Evolutionary conservation across 331 rosid genomes (phyloP).

Genomic region (Quercus phellos): DNA sequence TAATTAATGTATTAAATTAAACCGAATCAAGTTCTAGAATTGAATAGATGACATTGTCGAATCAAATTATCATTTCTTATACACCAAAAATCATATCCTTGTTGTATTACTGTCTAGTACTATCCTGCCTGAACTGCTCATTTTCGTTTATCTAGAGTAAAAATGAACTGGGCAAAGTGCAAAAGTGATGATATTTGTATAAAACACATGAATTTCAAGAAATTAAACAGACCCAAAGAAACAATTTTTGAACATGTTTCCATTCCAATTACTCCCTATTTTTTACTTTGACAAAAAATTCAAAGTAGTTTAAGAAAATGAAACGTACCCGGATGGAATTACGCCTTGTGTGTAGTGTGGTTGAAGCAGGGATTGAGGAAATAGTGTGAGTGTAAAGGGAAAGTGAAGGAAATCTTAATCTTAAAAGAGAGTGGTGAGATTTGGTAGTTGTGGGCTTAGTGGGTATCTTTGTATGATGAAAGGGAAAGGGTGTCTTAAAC

Average conservation of each 20-base stretch:
- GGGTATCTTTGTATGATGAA: slow-evolving; percentile 12
- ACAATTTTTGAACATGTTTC: background rate
- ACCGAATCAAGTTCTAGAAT: background rate
- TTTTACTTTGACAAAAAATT: no score
- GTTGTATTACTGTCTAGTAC: background rate
- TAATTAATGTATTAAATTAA: background rate
- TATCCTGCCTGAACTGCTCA: background rate
- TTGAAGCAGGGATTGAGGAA: slow-evolving; percentile 22
- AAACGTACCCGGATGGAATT: slow-evolving; percentile 56
- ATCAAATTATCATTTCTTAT: background rate
- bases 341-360: slow-evolving; percentile 12
- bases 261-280: no score
- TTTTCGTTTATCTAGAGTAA: background rate
- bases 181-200: background rate
- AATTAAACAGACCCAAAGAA: background rate
- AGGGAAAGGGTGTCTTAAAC: background rate
- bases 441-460: background rate
- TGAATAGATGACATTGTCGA: background rate
- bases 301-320: background rate
- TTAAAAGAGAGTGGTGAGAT: slow-evolving; percentile 12
- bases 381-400: slow-evolving; percentile 9
- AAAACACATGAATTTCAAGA: background rate
- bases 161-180: background rate
- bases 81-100: background rate
- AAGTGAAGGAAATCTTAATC: slow-evolving; percentile 29